phyloP scores from a whole-genome alignment of 495 filamentous ascomycete genomes.

The Glarea lozoyensis region DNA sequence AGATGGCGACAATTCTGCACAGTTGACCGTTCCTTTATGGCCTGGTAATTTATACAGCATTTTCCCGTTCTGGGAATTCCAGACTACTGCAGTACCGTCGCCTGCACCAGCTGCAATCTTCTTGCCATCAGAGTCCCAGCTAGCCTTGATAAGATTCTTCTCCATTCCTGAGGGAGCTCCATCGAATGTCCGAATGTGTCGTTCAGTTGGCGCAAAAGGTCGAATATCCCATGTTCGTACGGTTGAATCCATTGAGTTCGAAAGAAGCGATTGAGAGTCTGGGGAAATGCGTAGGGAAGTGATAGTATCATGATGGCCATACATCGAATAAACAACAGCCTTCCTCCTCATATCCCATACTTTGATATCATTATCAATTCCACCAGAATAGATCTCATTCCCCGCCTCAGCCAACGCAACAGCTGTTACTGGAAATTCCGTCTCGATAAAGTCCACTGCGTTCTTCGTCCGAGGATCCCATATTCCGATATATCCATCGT shows the following conservation, averaged over 20 bases:
- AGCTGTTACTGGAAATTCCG: constrained; percentile 87
- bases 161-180: constrained; percentile 82
- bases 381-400: constrained; percentile 90
- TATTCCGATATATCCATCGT: constrained; percentile 89
- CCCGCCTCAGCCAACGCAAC: constrained; percentile 86
- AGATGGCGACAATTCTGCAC: constrained; percentile 80
- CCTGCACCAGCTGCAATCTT: constrained; percentile 84
- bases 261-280: constrained; percentile 82
- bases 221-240: constrained; percentile 94
- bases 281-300: constrained; percentile 86
- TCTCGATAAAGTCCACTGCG: constrained; percentile 79
- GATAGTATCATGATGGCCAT: constrained; percentile 86
- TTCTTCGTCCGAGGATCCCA: constrained; percentile 95
- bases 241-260: constrained; percentile 87
- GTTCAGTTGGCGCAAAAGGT: constrained; percentile 82
- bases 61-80: constrained; percentile 76
- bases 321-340: constrained; percentile 73
- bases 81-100: constrained; percentile 83
- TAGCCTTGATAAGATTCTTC: constrained; percentile 84
- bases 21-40: constrained; percentile 93
- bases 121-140: constrained; percentile 82
- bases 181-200: constrained; percentile 77
- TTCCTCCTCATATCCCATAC: constrained; percentile 96
- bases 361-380: constrained; percentile 95
- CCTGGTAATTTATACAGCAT: constrained; percentile 90